phyloP scores from a whole-genome alignment of 2,329 filamentous ascomycete genomes.

The Pseudodiploospora longispora region DNA sequence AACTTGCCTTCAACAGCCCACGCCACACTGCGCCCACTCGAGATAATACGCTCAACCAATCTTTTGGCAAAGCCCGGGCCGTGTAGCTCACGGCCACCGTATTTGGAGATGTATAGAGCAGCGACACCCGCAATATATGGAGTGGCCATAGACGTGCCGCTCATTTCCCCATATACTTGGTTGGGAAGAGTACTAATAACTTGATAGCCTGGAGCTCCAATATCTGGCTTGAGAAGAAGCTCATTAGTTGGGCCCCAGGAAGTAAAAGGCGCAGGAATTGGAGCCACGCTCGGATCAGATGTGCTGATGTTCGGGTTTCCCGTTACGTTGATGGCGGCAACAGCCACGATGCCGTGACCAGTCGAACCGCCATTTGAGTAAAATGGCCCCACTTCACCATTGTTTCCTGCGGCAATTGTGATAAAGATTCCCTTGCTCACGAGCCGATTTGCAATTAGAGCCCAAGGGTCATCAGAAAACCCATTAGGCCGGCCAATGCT shows the following conservation, averaged over 20 bases:
- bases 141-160: constrained; percentile 49
- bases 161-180: constrained; percentile 35
- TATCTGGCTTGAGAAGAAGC: constrained; percentile 41
- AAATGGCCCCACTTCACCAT: constrained; percentile 40
- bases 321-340: constrained; percentile 32
- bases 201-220: constrained; percentile 39
- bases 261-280: constrained; percentile 37
- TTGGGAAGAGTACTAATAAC: constrained; percentile 42
- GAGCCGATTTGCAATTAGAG: constrained; percentile 31
- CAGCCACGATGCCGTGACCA: constrained; percentile 25
- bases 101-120: constrained; percentile 34
- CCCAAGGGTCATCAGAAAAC: constrained; percentile 34
- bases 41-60: constrained; percentile 25
- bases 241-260: constrained; percentile 47
- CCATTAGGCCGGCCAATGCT: constrained; percentile 32
- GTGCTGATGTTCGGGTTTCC: constrained; percentile 30
- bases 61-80: constrained; percentile 26
- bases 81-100: constrained; percentile 32
- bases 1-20: constrained; percentile 18
- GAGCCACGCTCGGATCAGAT: constrained; percentile 15
- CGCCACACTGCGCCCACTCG: constrained; percentile 24
- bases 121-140: constrained; percentile 46
- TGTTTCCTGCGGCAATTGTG: constrained; percentile 44
- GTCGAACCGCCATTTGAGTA: constrained; percentile 27
- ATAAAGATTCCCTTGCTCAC: constrained; percentile 39